These are phyloP conservation scores for Balakata baccata DNA, from an alignment of 345 rosid species.

Conservation along the genomic window DNA sequence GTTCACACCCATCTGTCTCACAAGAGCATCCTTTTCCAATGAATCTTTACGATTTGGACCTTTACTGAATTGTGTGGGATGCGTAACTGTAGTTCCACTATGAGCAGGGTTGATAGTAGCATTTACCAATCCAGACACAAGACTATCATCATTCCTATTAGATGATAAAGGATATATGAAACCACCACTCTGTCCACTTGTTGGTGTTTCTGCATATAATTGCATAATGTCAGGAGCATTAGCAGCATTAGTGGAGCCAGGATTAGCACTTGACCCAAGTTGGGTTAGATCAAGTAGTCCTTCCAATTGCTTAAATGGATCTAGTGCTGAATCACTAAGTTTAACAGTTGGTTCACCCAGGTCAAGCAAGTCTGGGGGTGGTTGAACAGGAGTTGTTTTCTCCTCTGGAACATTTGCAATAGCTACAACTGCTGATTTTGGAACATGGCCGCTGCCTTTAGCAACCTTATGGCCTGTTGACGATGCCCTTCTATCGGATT, in stretches of 20 bases:
- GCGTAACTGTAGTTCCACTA: conserved; percentile 12
- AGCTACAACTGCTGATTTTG: conserved; percentile 20
- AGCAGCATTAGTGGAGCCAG: conserved; percentile 18
- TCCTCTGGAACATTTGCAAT: conserved; percentile 25
- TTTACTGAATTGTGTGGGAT: conserved; percentile 38
- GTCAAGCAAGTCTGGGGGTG: conserved; percentile 89
- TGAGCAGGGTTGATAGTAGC: background rate
- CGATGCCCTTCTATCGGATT: conserved; percentile 54
- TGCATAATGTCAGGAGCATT: conserved; percentile 48
- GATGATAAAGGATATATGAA: conserved; percentile 6
- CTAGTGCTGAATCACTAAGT: conserved; percentile 37
- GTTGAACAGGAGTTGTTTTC: conserved; percentile 46
- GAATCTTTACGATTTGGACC: conserved; percentile 68
- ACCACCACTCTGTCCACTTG: conserved; percentile 25
- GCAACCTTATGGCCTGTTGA: conserved; percentile 49
- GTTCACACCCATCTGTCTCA: conserved; percentile 90
- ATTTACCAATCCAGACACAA: conserved; percentile 32
- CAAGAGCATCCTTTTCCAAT: conserved; percentile 82
- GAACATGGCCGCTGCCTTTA: conserved; percentile 43
- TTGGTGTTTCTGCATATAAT: conserved; percentile 44
- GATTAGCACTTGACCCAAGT: conserved; percentile 24
- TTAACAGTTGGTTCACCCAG: conserved; percentile 57
- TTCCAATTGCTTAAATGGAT: conserved; percentile 85
- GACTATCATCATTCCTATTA: conserved; percentile 23
- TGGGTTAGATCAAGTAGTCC: conserved; percentile 61